A percentile compares a stretch with the other conserved stretches of the same genome.
These are phyloP conservation scores for Aspergillus terreus DNA, from an alignment of 2,329 filamentous ascomycete species.

Conservation along the genomic window DNA sequence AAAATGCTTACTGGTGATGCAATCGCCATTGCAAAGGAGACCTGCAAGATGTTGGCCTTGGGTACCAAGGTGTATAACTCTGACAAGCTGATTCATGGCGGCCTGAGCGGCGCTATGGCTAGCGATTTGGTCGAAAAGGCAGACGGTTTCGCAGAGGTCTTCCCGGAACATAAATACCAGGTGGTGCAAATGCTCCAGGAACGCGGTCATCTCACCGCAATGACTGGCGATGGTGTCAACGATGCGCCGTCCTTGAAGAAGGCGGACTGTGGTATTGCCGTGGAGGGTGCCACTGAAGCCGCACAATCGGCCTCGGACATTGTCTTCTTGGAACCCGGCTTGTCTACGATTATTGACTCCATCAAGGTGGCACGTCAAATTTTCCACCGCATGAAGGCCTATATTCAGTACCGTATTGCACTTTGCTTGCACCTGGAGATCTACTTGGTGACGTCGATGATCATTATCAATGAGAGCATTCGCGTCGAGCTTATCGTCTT, in stretches of 20 bases:
- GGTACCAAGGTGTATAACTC: slow-evolving; percentile 80
- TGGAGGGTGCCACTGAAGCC: slow-evolving; percentile 68
- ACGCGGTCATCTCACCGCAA: slow-evolving; percentile 67
- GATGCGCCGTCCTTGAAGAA: slow-evolving; percentile 72
- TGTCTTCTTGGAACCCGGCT: slow-evolving; percentile 68
- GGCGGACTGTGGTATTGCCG: slow-evolving; percentile 70
- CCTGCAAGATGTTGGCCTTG: slow-evolving; percentile 74
- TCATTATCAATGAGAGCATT: slow-evolving; percentile 76
- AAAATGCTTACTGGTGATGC: slow-evolving; percentile 82
- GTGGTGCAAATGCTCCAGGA: slow-evolving; percentile 73
- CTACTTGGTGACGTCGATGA: slow-evolving; percentile 73
- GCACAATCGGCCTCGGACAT: slow-evolving; percentile 71
- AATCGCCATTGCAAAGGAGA: slow-evolving; percentile 76
- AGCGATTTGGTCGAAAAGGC: slow-evolving; percentile 73
- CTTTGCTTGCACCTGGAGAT: slow-evolving; percentile 72
- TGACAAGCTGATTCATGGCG: slow-evolving; percentile 71
- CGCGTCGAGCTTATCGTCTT: slow-evolving; percentile 72
- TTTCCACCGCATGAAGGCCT: slow-evolving; percentile 75
- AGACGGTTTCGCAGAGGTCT: slow-evolving; percentile 70
- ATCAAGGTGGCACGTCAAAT: slow-evolving; percentile 73
- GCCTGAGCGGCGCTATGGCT: slow-evolving; percentile 67
- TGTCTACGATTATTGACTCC: slow-evolving; percentile 68
- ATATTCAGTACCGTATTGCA: slow-evolving; percentile 74
- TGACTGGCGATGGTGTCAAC: slow-evolving; percentile 74
- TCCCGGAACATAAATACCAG: slow-evolving; percentile 72